Percentiles rank a stretch among this genome's conserved stretches.
These are phyloP conservation scores for Astrephomene gubernaculifera DNA, from an alignment of 139 green algal genomes.

Conservation along the genomic window DNA sequence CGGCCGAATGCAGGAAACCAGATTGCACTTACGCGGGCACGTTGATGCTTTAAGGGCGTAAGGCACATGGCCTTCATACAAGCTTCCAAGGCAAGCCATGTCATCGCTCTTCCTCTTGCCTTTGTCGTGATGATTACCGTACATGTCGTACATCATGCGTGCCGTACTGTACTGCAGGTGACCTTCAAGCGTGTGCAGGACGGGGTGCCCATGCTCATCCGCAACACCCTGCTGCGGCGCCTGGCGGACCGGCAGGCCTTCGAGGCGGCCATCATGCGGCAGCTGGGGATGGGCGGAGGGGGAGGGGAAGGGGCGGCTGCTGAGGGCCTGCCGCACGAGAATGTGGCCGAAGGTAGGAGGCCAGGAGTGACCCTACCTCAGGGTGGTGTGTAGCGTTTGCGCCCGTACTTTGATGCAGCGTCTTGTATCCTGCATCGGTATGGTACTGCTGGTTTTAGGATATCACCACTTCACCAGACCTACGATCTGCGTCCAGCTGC, in stretches of 20 bases:
- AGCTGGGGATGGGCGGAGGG: too few relatives aligned
- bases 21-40: too few relatives aligned
- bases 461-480: background rate
- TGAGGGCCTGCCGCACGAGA: background rate
- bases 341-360: background rate
- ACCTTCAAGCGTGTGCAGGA: conserved; percentile 32
- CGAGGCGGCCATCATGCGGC: background rate
- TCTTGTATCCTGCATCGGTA: background rate
- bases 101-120: too few relatives aligned
- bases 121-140: too few relatives aligned
- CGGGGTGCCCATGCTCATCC: conserved; percentile 33
- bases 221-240: conserved; percentile 7
- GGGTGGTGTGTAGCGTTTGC: background rate
- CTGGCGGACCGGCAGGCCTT: background rate
- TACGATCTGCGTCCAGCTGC: background rate
- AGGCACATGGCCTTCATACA: too few relatives aligned
- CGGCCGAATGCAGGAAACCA: too few relatives aligned
- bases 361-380: too few relatives aligned
- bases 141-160: background rate
- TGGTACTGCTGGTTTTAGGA: background rate
- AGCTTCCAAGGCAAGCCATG: too few relatives aligned
- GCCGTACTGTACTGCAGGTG: background rate
- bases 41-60: too few relatives aligned
- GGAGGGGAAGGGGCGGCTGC: too few relatives aligned
- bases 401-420: background rate